Base-by-base conservation (phyloP, 2,329 filamentous ascomycete species). In the Alternaria burnsii region DNA sequence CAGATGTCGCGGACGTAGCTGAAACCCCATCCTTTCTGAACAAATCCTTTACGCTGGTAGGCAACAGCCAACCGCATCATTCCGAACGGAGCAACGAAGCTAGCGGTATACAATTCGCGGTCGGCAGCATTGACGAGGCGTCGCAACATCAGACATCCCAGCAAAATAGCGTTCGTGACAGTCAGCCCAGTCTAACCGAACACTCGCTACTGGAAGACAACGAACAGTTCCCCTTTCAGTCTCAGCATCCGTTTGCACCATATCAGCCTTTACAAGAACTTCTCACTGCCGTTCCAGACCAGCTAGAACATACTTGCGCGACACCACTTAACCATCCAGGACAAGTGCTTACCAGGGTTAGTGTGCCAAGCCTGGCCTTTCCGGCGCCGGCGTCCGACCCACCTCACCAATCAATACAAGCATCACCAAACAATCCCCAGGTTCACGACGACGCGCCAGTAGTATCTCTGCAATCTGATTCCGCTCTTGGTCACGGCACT, bases 141-240 rank as follows among this genome's bases (percentile, higher is more conserved):
- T 42, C 43, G 40, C 58, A 47, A 30, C 30, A 40, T 41, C 50
- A 22, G 28, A 16, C 12, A 47, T 34, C 36, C 10, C 51, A 59
- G 44, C 52, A 55, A 52, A 57, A 52, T 26, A 43, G 16, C 36
- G 16, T n/a, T 22, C 22, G 26, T 16, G 47, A 57, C 20, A 57
- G 53, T 41, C 53, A 59, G 42, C 40, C 55, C 51, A 58, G 53
- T 58, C 32, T 59, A 41, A 59, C 32, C 32, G 63, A 70, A n/a
- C 55, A 56, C 40, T 60, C 58, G 43, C 47, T 42, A 24, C 28
- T 28, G 14, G 61, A 68, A 11, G 46, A 26, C 46, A 57, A 55
- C 53, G 63, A 36, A 6, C 68, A 67, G 16, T 64, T 61, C 22
- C 60, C 62, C 10, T 63, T 59, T 7, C 62, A 58, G 46, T 66